Evolutionary conservation across 805 yeast species (phyloP).

Genomic region (Isabelozyma pseudorhagii): DNA sequence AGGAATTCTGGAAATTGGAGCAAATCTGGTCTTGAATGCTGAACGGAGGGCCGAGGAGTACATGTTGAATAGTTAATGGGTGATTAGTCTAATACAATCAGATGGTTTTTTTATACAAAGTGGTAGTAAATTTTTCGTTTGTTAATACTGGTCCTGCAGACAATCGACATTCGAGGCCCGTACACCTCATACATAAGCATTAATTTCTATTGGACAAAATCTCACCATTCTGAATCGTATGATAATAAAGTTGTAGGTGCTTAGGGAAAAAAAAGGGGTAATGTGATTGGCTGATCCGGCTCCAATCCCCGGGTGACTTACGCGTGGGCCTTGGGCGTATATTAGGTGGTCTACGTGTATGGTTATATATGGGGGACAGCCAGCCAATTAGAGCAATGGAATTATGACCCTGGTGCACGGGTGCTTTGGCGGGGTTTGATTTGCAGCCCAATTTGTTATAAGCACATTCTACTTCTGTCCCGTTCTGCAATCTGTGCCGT

Average conservation of each 20-base stretch:
- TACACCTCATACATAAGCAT: not conserved
- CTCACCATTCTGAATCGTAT: not conserved
- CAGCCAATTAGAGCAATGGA: not conserved
- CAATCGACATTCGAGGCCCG: not conserved
- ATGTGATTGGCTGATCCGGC: not conserved
- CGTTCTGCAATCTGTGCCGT: too few species aligned
- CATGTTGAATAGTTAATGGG: conserved; percentile 18
- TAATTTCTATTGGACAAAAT: not conserved
- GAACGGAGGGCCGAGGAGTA: conserved; percentile 40
- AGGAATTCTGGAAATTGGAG: conserved; percentile 25
- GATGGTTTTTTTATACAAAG: not conserved
- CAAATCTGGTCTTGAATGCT: conserved; percentile 35
- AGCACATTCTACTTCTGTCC: too few species aligned
- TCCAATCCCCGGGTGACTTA: not conserved
- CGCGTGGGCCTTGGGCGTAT: not conserved
- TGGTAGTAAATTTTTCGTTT: not conserved
- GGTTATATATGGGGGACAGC: not conserved
- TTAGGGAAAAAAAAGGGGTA: not conserved
- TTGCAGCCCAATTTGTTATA: too few species aligned
- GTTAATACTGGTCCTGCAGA: not conserved
- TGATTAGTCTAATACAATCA: not conserved
- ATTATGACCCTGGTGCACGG: not conserved
- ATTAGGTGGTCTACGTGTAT: not conserved
- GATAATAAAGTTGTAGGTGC: not conserved
- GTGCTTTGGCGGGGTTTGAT: not conserved